Conservation (phyloP, 2,329 filamentous ascomycete genomes). For the Beauveria pseudobassiana region DNA sequence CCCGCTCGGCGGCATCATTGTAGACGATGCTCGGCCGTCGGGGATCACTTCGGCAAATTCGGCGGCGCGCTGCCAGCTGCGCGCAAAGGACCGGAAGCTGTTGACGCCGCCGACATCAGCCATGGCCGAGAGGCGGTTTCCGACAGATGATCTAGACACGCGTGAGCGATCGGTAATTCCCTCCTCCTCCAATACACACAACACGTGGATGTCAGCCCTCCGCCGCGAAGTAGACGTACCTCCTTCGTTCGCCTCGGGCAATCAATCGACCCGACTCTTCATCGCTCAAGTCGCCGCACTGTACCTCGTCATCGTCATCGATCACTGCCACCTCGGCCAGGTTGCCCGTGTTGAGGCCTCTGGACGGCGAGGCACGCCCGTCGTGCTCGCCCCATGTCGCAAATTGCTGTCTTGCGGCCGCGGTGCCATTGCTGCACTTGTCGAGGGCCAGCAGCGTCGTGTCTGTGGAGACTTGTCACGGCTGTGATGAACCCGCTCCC, state of each 20-base stretch:
- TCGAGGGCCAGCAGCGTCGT: background rate
- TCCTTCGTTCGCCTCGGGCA: conserved; percentile 23
- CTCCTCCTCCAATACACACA: background rate
- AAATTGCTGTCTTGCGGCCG: background rate
- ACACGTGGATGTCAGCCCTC: background rate
- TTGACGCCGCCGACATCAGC: conserved; percentile 82
- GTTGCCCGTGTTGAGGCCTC: background rate
- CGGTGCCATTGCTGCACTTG: background rate
- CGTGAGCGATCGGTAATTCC: background rate
- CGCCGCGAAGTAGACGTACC: conserved; percentile 15
- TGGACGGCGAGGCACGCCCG: background rate
- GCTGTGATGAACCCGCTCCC: background rate
- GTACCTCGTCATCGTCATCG: conserved; percentile 31
- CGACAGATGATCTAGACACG: conserved; percentile 48
- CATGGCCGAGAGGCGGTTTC: conserved; percentile 47
- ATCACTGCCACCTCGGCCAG: conserved; percentile 47
- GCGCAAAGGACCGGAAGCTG: conserved; percentile 87
- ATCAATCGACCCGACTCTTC: conserved; percentile 19
- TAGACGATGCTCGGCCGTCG: conserved; percentile 68
- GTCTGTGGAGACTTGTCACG: background rate
- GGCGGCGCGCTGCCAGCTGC: conserved; percentile 86
- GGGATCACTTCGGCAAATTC: conserved; percentile 79
- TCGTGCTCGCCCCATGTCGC: background rate
- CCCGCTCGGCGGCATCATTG: conserved; percentile 40
- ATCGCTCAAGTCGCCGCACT: conserved; percentile 17